A percentile compares a stretch with the other conserved stretches of the same genome.
phyloP scores from a whole-genome alignment of 2,329 filamentous ascomycete species.

The Exophiala sideris region DNA sequence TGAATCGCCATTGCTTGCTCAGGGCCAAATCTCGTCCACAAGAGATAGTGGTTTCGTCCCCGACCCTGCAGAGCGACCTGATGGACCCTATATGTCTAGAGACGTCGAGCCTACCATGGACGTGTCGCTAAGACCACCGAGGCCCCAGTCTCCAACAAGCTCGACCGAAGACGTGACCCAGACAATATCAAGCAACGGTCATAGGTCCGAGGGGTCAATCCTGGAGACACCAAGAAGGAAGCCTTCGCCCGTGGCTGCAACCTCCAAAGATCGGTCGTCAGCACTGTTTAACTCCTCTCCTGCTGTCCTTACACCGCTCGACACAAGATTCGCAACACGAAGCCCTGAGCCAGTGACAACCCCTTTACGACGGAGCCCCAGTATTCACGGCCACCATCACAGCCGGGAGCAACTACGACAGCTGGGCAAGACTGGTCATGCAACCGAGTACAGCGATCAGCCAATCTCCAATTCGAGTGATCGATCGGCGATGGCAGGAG shows the following conservation, averaged over 20 bases:
- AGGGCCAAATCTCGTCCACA: conserved; percentile 22
- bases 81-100: conserved; percentile 3
- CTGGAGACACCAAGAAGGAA: conserved; percentile 23
- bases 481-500: conserved; percentile 14
- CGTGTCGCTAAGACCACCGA: conserved; percentile 17
- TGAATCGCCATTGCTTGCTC: conserved; percentile 41
- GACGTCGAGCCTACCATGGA: conserved; percentile 8
- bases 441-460: conserved; percentile 8
- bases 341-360: conserved; percentile 15
- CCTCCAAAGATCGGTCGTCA: conserved; percentile 46
- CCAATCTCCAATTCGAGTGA: conserved; percentile 24
- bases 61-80: conserved; percentile 21
- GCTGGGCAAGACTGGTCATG: conserved; percentile 1
- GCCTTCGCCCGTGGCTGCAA: conserved; percentile 41
- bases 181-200: background rate
- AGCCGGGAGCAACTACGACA: conserved; percentile 24
- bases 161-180: conserved; percentile 26
- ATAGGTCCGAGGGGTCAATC: conserved; percentile 1
- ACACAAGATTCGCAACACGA: conserved; percentile 1
- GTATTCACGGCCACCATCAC: conserved; percentile 37
- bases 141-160: conserved; percentile 28
- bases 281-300: conserved; percentile 46
- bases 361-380: conserved; percentile 30
- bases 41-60: conserved; percentile 46
- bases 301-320: conserved; percentile 26